Evolutionary conservation across 2,329 filamentous ascomycete species (phyloP).

Genomic region (Diaporthe destruens): DNA sequence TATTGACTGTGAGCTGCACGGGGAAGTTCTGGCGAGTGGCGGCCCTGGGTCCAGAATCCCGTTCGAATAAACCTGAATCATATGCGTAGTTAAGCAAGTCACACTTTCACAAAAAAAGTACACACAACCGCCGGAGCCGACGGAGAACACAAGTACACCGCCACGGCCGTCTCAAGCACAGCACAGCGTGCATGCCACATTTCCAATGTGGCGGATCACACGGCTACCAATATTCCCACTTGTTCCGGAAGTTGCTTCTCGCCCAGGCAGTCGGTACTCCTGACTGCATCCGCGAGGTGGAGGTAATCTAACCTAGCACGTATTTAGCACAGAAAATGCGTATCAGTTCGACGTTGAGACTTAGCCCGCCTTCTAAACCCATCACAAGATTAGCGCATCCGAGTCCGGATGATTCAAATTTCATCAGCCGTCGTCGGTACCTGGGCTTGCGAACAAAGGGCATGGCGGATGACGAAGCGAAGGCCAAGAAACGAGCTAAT

Average conservation of each 20-base stretch:
- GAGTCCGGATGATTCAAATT: neutral
- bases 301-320: conserved; percentile 2
- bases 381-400: conserved; percentile 17
- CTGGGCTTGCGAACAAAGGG: conserved; percentile 20
- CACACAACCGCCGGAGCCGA: neutral
- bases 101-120: neutral
- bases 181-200: neutral
- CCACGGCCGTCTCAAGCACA: neutral
- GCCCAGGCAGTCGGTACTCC: conserved; percentile 2
- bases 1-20: neutral
- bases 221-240: neutral
- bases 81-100: too few relatives aligned
- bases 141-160: neutral
- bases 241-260: neutral
- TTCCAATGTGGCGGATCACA: neutral
- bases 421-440: conserved; percentile 6
- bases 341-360: conserved; percentile 18
- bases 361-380: conserved; percentile 21
- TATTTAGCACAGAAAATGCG: neutral
- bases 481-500: neutral
- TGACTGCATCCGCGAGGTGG: neutral
- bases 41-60: neutral
- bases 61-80: too few relatives aligned
- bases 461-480: neutral
- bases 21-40: neutral